Evolutionary conservation across 371 early-diverging fungal species (phyloP).

Genomic region (Circinella umbellata): DNA sequence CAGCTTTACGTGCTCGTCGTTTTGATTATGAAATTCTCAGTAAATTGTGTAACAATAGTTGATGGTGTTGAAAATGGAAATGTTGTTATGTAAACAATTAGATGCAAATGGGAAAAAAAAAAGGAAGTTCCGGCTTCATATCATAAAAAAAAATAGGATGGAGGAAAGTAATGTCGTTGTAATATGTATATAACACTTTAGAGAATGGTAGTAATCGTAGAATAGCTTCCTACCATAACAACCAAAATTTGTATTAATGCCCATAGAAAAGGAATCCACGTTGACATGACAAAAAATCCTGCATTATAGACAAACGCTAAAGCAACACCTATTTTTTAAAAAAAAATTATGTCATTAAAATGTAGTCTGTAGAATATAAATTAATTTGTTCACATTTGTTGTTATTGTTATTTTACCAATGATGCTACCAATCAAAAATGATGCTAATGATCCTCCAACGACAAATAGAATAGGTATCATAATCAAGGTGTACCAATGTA

Average conservation of each 20-base stretch:
- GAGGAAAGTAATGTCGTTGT: not conserved
- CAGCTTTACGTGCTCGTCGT: slow-evolving; percentile 47
- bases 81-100: slow-evolving; percentile 1
- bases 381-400: not conserved
- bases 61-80: slow-evolving; percentile 1
- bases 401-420: slow-evolving; percentile 44
- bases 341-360: too few species aligned
- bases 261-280: slow-evolving; percentile 75
- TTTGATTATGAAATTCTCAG: slow-evolving; percentile 69
- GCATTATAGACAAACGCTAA: slow-evolving; percentile 66
- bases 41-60: slow-evolving; percentile 33
- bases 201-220: slow-evolving; percentile 68
- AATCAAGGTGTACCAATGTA: slow-evolving; percentile 54
- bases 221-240: slow-evolving; percentile 64
- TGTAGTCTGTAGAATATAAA: too few species aligned
- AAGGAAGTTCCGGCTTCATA: not conserved
- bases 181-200: slow-evolving; percentile 12
- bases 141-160: not conserved
- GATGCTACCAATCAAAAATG: slow-evolving; percentile 62
- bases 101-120: slow-evolving; percentile 10
- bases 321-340: slow-evolving; percentile 50
- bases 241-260: slow-evolving; percentile 68
- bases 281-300: slow-evolving; percentile 70
- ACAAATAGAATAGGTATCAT: slow-evolving; percentile 58
- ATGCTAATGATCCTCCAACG: slow-evolving; percentile 57